A percentile compares a stretch with the other conserved stretches of the same genome.
Conservation (phyloP, 2,329 filamentous ascomycete genomes). For the Dichotomopilus funicola region DNA sequence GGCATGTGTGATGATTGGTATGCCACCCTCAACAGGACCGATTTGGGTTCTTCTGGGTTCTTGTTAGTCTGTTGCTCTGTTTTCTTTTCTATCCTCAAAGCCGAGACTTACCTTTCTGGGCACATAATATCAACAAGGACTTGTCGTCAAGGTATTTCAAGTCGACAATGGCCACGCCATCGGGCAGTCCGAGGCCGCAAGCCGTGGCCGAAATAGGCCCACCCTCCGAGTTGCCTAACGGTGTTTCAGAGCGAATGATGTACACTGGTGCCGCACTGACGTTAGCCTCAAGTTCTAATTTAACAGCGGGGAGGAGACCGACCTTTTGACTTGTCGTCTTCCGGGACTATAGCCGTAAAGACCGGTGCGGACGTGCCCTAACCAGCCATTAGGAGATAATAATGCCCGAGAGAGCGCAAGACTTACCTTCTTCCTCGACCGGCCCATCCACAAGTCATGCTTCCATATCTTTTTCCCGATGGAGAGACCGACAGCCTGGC, state of each 20-base stretch:
- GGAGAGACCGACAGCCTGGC: constrained; percentile 43
- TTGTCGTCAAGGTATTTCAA: constrained; percentile 62
- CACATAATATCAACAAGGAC: constrained; percentile 54
- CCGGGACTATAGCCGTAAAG: constrained; percentile 38
- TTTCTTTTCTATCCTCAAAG: background rate
- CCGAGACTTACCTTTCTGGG: constrained; percentile 30
- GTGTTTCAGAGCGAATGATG: constrained; percentile 48
- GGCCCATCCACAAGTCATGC: constrained; percentile 53
- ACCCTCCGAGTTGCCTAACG: constrained; percentile 55
- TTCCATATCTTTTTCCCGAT: constrained; percentile 40
- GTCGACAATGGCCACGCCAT: constrained; percentile 45
- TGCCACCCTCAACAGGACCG: constrained; percentile 13
- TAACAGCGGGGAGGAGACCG: background rate
- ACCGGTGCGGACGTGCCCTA: constrained; percentile 26
- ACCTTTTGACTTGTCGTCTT: constrained; percentile 34
- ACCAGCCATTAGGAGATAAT: background rate
- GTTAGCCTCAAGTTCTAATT: too few species aligned
- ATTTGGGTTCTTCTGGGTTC: constrained; percentile 14
- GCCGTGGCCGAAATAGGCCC: constrained; percentile 34
- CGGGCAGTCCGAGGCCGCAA: constrained; percentile 37
- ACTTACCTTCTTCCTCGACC: constrained; percentile 30
- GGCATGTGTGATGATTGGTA: constrained; percentile 11
- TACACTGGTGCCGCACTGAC: constrained; percentile 39
- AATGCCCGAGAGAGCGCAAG: background rate
- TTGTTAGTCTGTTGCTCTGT: too few species aligned